Percentiles rank a stretch among this genome's conserved stretches.
Evolutionary conservation across 1,139 yeast genomes (phyloP).

Genomic region (Chernovozyma aurita): DNA sequence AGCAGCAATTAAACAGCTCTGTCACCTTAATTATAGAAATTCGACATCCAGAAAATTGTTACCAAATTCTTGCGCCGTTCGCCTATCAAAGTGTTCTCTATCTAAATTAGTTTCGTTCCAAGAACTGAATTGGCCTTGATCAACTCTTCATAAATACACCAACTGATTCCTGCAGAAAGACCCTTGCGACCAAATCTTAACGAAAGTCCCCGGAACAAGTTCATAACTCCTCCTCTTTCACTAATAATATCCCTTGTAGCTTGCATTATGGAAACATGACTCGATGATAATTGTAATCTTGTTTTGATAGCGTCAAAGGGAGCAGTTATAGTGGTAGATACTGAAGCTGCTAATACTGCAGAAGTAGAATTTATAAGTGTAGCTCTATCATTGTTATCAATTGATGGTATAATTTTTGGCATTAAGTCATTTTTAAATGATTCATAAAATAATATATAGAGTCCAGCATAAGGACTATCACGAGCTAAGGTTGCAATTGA

Average conservation of each 20-base stretch:
- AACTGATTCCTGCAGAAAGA: slow-evolving; percentile 87
- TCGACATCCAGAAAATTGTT: too few relatives aligned
- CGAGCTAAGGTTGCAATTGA: slow-evolving; percentile 82
- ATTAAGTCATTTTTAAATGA: slow-evolving; percentile 47
- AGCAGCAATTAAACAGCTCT: too few relatives aligned
- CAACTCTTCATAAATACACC: slow-evolving; percentile 94
- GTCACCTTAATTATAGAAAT: too few relatives aligned
- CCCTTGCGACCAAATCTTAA: slow-evolving; percentile 83
- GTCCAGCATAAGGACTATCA: slow-evolving; percentile 95
- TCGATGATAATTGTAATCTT: slow-evolving; percentile 60
- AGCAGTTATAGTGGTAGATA: slow-evolving; percentile 84
- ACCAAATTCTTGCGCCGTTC: too few relatives aligned
- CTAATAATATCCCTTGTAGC: slow-evolving; percentile 34
- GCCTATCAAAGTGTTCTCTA: too few relatives aligned
- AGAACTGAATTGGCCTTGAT: slow-evolving; percentile 31
- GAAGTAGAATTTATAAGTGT: slow-evolving; percentile 63
- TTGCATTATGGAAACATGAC: slow-evolving; percentile 17
- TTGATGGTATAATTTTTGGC: slow-evolving; percentile 15
- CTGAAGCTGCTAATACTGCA: slow-evolving; percentile 70
- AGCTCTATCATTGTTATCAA: slow-evolving; percentile 25
- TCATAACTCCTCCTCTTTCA: slow-evolving; percentile 55
- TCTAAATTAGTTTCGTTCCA: too few relatives aligned
- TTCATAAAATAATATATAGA: slow-evolving; percentile 83
- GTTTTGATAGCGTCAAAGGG: slow-evolving; percentile 96
- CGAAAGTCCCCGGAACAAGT: slow-evolving; percentile 79